Percentiles rank a stretch among this genome's conserved stretches.
These are phyloP conservation scores for Nyctanthes arbortristis DNA, from an alignment of 257 asterid genomes.

Conservation along the genomic window DNA sequence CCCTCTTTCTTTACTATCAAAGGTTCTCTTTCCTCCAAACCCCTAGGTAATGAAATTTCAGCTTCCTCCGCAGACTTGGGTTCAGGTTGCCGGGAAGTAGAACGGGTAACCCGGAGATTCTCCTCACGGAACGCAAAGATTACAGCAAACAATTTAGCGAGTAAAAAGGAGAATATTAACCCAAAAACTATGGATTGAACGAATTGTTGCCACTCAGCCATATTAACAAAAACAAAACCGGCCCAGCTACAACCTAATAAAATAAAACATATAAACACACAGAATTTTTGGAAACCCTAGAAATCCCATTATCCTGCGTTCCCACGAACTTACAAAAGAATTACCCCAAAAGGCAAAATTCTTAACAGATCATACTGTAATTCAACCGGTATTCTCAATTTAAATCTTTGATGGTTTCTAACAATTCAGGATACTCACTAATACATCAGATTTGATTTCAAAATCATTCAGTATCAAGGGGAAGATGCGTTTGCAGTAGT, in stretches of 20 bases:
- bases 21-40: constrained; percentile 48
- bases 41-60: constrained; percentile 26
- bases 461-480: neutral
- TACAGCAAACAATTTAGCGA: constrained; percentile 84
- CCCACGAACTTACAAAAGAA: neutral
- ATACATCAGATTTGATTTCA: neutral
- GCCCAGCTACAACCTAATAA: neutral
- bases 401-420: neutral
- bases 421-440: no score
- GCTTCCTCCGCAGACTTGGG: constrained; percentile 27
- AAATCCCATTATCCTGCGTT: neutral
- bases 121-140: constrained; percentile 90
- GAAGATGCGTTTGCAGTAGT: no score
- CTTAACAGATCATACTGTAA: no score
- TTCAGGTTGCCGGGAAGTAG: constrained; percentile 41
- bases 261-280: neutral
- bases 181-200: constrained; percentile 74
- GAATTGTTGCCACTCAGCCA: constrained; percentile 76
- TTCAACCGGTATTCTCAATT: neutral
- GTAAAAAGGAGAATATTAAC: constrained; percentile 74
- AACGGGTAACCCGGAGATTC: constrained; percentile 77
- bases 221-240: constrained; percentile 10
- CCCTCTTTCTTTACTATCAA: constrained; percentile 35
- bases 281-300: neutral
- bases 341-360: neutral